Evolutionary conservation across 208 protist species (phyloP), one percentile per base, ranked within the genome.

Genomic region (Strigomonas culicis): DNA sequence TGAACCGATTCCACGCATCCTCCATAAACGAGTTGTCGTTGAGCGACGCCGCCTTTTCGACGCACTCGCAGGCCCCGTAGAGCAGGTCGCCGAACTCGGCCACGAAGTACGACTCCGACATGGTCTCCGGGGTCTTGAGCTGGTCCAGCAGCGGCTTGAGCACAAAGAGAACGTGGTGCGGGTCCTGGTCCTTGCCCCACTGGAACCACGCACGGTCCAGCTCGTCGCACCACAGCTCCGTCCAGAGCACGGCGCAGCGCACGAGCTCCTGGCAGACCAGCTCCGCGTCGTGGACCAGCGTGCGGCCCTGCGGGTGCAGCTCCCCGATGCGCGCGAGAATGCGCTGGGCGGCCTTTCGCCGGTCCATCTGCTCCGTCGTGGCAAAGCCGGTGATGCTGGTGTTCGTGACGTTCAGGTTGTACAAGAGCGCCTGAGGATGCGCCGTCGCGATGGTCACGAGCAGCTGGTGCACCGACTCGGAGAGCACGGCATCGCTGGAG

Each of bases 401-500:
- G 63, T 98, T 98, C 22, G 94, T 97, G 10, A 99, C 98, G 62
- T 98, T 99, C 15, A 99, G 81, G 63, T 97, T 98, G 87, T 99
- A 99, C 19, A 99, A 85, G 30, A 99, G 82, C 6, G 98, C 98
- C 77, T 99, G 99, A 28, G 98, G 98, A 81, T 99, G 99, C 21
- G 83, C 76, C 63, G 94, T 95, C 24, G 97, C 98, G 68, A 99
- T 89, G 24, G 86, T 74, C 36, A 76, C 68, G 11, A 99, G 80
- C 4, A 99, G 76, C 24, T 95, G 70, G 60, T 98, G 88, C 27
- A 99, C 90, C 15, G 98, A 88, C 59, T 95, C 85, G 0, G 91
- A 77, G 25, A 99, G 90, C 6, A 75, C 66, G 0, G 70, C n/a
- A 24, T 96, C 70, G 30, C 76, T 85, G 21, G 95, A 96, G 72